These are phyloP conservation scores for Alternaria rosae DNA, from an alignment of 2,329 filamentous ascomycete species.

Conservation along the genomic window DNA sequence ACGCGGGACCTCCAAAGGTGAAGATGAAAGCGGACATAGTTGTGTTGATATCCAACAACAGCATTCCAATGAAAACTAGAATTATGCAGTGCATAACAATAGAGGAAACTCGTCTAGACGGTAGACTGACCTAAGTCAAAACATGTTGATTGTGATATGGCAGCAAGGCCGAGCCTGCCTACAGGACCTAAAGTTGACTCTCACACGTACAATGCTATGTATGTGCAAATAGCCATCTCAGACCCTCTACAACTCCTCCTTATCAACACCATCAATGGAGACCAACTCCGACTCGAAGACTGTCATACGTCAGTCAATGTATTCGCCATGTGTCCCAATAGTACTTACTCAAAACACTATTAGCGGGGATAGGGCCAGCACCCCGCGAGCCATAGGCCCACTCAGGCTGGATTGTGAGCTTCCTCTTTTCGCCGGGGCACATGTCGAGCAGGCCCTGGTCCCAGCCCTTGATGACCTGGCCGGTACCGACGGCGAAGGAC, in stretches of 20 bases:
- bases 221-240: neutral
- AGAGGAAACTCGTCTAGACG: neutral
- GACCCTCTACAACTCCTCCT: conserved; percentile 44
- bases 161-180: neutral
- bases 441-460: conserved; percentile 91
- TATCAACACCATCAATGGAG: conserved; percentile 75
- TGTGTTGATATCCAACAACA: neutral
- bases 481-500: conserved; percentile 78
- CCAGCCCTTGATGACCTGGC: conserved; percentile 96
- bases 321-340: neutral
- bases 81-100: neutral
- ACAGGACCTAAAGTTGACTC: neutral
- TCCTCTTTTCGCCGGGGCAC: conserved; percentile 95
- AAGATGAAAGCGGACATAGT: neutral
- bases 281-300: conserved; percentile 94
- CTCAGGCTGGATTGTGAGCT: conserved; percentile 87
- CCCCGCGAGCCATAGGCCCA: conserved; percentile 80
- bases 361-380: conserved; percentile 86
- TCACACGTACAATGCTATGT: neutral
- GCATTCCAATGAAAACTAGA: neutral
- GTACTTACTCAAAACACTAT: conserved; percentile 75
- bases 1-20: neutral
- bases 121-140: neutral
- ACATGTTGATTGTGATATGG: neutral
- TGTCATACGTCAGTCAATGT: conserved; percentile 45